These are phyloP conservation scores for Saussurea involucrata DNA, from an alignment of 129 eudicot species.

Conservation along the genomic window DNA sequence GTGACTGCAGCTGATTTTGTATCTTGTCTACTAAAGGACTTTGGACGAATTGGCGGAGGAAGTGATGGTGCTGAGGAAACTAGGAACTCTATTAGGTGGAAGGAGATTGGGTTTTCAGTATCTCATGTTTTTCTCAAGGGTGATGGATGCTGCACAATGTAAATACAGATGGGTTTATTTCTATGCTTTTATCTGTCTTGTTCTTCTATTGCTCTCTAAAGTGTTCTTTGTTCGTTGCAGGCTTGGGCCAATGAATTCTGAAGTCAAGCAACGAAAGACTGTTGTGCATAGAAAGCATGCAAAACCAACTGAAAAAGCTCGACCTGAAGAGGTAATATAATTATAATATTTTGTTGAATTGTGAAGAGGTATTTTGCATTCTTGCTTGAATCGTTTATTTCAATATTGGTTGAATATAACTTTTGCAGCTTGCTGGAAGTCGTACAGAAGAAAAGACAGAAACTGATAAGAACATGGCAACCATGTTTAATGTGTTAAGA, in stretches of 20 bases:
- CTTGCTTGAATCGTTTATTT: not conserved
- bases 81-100: slow-evolving; percentile 63
- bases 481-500: slow-evolving; percentile 73
- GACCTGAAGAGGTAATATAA: slow-evolving; percentile 75
- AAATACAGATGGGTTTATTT: not conserved
- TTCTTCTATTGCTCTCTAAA: not conserved
- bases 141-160: slow-evolving; percentile 83
- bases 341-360: not conserved
- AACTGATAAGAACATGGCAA: slow-evolving; percentile 91
- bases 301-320: slow-evolving; percentile 54
- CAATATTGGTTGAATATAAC: not conserved
- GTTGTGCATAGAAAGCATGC: slow-evolving; percentile 49
- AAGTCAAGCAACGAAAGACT: slow-evolving; percentile 68
- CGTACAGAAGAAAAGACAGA: slow-evolving; percentile 64
- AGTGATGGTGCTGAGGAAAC: slow-evolving; percentile 37
- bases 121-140: slow-evolving; percentile 62
- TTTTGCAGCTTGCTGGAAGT: slow-evolving; percentile 64
- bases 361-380: not conserved
- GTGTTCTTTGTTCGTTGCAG: slow-evolving; percentile 28
- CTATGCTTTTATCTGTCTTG: not conserved
- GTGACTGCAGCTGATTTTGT: slow-evolving; percentile 79
- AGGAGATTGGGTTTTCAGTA: slow-evolving; percentile 57
- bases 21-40: slow-evolving; percentile 55
- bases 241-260: slow-evolving; percentile 95
- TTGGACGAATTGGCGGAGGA: slow-evolving; percentile 46